Conservation (phyloP, 768 basidiomycete genomes). For the Cystofilobasidium ferigula region DNA sequence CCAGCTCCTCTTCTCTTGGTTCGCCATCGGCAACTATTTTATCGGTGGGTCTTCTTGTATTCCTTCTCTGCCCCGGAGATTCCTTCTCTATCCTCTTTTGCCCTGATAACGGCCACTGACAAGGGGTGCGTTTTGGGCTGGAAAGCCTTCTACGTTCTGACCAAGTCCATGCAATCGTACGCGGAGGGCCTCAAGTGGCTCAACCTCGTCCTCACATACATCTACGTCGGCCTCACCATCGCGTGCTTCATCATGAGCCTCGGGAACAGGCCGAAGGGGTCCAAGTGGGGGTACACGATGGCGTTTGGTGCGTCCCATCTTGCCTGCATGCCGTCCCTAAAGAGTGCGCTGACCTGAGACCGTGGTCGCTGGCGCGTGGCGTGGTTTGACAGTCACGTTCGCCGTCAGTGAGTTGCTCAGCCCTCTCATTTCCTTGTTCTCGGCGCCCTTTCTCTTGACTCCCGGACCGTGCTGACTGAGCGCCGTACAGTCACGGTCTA, state of each 20-base stretch:
- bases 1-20: conserved; percentile 77
- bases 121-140: background rate
- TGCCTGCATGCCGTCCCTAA: no score
- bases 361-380: no score
- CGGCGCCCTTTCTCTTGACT: background rate
- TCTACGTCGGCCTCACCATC: conserved; percentile 69
- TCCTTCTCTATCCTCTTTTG: background rate
- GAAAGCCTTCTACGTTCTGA: conserved; percentile 41
- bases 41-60: conserved; percentile 40
- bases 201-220: conserved; percentile 70
- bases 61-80: conserved; percentile 53
- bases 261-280: conserved; percentile 51
- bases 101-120: background rate
- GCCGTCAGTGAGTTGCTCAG: background rate
- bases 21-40: conserved; percentile 49
- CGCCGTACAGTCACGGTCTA: conserved; percentile 59
- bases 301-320: no score
- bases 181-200: conserved; percentile 35
- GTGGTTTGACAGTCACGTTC: no score
- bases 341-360: no score
- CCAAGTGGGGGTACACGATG: conserved; percentile 72
- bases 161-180: conserved; percentile 44
- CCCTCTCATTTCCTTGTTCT: background rate
- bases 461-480: no score
- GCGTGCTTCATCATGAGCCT: conserved; percentile 74